Evolutionary conservation across 257 asterid species (phyloP).

Genomic region (Ilex asprella): DNA sequence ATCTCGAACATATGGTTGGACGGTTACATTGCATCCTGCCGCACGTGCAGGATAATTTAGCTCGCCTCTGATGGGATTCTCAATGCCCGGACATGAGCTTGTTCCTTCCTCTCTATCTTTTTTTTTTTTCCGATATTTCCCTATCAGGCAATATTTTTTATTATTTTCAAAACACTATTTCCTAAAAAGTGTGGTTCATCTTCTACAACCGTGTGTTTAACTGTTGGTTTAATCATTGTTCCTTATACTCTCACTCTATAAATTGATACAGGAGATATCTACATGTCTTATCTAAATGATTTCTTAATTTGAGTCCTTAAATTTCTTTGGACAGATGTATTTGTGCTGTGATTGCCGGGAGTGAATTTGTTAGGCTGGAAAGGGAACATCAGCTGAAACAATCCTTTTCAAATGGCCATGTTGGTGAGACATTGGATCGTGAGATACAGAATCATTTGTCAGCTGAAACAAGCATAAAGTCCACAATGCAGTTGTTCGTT

Average conservation of each 20-base stretch:
- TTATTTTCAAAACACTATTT: too few relatives aligned
- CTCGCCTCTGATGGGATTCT: background rate
- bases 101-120: background rate
- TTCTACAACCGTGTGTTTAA: background rate
- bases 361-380: slow-evolving; percentile 85
- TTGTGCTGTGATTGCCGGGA: slow-evolving; percentile 81
- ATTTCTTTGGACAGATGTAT: slow-evolving; percentile 61
- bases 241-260: background rate
- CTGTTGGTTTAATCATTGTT: background rate
- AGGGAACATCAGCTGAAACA: slow-evolving; percentile 70
- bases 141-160: too few relatives aligned
- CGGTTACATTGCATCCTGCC: background rate
- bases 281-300: background rate
- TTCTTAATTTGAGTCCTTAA: slow-evolving; percentile 8
- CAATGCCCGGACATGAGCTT: background rate
- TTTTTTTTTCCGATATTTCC: too few relatives aligned
- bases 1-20: background rate
- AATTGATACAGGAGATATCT: too few relatives aligned
- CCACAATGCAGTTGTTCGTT: slow-evolving; percentile 82
- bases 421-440: slow-evolving; percentile 48
- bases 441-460: slow-evolving; percentile 50
- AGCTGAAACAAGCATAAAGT: slow-evolving; percentile 69
- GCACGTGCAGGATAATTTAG: background rate
- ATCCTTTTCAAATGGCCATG: slow-evolving; percentile 74
- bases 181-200: background rate